Evolutionary conservation across 495 filamentous ascomycete genomes (phyloP).

Genomic region (Podospora bellae-mahoneyi): DNA sequence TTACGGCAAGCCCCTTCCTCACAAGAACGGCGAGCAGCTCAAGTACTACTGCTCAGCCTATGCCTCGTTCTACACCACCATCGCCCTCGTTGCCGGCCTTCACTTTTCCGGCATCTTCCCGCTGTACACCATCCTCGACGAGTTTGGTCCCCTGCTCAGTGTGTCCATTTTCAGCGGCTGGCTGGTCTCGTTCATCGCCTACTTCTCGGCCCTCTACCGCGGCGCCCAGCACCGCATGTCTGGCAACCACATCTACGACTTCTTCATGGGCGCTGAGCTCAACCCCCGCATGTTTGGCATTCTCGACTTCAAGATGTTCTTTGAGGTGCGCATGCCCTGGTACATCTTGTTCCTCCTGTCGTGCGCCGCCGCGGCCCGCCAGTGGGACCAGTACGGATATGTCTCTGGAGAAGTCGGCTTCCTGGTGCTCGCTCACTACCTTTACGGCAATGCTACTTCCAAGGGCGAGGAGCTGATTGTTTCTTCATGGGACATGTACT

Average conservation of each 20-base stretch:
- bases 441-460: conserved; percentile 94
- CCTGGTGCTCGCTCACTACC: conserved; percentile 86
- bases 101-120: conserved; percentile 83
- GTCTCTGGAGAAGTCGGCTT: conserved; percentile 87
- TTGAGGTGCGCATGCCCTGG: conserved; percentile 96
- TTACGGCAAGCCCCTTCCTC: conserved; percentile 80
- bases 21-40: conserved; percentile 77
- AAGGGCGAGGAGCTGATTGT: conserved; percentile 96
- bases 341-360: conserved; percentile 84
- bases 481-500: conserved; percentile 97
- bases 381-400: conserved; percentile 87
- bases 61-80: conserved; percentile 81
- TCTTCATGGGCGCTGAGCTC: conserved; percentile 98
- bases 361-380: conserved; percentile 72
- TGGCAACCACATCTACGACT: conserved; percentile 88
- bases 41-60: conserved; percentile 91
- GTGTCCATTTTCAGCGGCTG: conserved; percentile 90
- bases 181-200: conserved; percentile 74
- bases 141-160: conserved; percentile 86
- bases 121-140: conserved; percentile 90
- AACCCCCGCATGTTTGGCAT: conserved; percentile 93
- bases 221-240: conserved; percentile 90
- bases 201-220: conserved; percentile 74
- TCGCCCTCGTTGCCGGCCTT: conserved; percentile 60
- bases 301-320: conserved; percentile 99